Conservation (phyloP, 176 grass and related monocot species). For the Bothriochloa decipiens region DNA sequence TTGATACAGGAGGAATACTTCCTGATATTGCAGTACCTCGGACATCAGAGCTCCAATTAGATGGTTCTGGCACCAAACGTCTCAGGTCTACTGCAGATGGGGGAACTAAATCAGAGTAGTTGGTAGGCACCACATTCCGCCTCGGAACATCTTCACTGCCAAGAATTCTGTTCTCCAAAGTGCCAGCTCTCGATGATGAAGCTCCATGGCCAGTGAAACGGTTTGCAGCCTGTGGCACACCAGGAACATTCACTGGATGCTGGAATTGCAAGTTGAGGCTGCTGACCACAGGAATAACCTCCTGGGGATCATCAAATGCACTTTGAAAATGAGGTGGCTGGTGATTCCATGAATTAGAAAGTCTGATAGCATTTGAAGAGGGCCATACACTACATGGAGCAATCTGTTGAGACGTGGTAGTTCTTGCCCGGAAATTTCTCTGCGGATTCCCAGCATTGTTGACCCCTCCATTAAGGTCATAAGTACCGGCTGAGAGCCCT, state of each 20-base stretch:
- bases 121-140: conserved; percentile 44
- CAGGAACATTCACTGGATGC: conserved; percentile 48
- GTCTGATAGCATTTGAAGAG: conserved; percentile 48
- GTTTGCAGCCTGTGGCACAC: conserved; percentile 50
- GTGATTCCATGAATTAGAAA: conserved; percentile 48
- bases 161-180: conserved; percentile 50
- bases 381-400: conserved; percentile 49
- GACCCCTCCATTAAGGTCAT: conserved; percentile 41
- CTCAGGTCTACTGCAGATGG: conserved; percentile 45
- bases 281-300: conserved; percentile 43
- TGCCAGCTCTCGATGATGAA: conserved; percentile 50
- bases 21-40: conserved; percentile 47
- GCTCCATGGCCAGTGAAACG: conserved; percentile 52
- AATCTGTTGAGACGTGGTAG: conserved; percentile 41
- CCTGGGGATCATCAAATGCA: conserved; percentile 58
- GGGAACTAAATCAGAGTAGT: conserved; percentile 47
- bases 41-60: conserved; percentile 51
- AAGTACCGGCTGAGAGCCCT: conserved; percentile 43
- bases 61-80: conserved; percentile 47
- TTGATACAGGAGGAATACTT: conserved; percentile 50
- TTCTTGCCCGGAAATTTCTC: conserved; percentile 72
- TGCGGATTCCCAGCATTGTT: conserved; percentile 41
- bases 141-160: conserved; percentile 40
- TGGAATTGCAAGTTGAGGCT: conserved; percentile 52
- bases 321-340: conserved; percentile 44